Evolutionary conservation across 139 green algal genomes (phyloP).

Genomic region (Closterium sp.): DNA sequence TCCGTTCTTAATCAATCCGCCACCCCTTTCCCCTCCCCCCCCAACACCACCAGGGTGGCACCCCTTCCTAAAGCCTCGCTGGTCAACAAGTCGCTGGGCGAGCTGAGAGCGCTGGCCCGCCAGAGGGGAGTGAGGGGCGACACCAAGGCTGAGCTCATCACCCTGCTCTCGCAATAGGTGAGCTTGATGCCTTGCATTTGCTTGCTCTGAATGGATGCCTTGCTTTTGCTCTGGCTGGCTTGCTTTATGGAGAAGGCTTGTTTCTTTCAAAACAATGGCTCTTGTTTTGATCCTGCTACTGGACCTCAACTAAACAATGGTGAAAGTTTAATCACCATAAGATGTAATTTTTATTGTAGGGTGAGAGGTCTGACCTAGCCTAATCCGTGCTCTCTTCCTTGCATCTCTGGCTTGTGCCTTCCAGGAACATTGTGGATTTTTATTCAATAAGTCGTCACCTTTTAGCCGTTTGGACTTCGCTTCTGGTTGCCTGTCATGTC

Average conservation of each 20-base stretch:
- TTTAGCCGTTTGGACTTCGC: too few species aligned
- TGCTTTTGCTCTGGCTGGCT: too few species aligned
- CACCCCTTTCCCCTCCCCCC: neutral
- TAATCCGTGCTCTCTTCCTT: too few species aligned
- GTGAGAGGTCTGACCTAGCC: too few species aligned
- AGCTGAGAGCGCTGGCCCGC: neutral
- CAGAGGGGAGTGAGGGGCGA: neutral
- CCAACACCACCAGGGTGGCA: neutral
- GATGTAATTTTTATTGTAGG: too few species aligned
- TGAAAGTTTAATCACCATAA: too few species aligned
- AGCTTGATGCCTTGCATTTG: neutral
- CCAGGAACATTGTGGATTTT: neutral
- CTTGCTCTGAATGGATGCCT: too few species aligned
- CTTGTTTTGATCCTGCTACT: too few species aligned
- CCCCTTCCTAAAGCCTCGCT: neutral
- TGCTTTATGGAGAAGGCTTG: too few species aligned
- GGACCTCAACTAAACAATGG: too few species aligned
- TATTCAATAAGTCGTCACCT: neutral
- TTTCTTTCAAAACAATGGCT: too few species aligned
- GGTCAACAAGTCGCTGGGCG: conserved; percentile 58
- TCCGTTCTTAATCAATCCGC: neutral
- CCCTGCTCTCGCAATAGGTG: neutral
- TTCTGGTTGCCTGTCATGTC: too few species aligned
- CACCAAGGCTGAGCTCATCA: neutral
- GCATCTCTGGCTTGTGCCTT: neutral